Conservation (phyloP, 805 yeast species). For the Yamadazyma insecticola region DNA sequence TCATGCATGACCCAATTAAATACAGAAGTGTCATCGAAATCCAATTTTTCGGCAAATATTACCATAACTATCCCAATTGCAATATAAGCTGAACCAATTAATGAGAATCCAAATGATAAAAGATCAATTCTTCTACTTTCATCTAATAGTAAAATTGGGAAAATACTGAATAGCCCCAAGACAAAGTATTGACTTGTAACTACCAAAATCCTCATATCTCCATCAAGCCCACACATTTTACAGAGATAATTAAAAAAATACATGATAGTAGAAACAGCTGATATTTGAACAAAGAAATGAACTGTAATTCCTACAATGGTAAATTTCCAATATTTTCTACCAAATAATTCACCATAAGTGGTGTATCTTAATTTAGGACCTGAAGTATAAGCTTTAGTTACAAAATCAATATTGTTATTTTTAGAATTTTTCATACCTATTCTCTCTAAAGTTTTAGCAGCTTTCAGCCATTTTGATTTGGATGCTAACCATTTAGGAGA, state of each 20-base stretch:
- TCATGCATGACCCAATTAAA: conserved; percentile 10
- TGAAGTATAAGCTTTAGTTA: conserved; percentile 21
- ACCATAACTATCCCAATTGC: conserved; percentile 34
- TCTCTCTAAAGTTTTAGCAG: conserved; percentile 19
- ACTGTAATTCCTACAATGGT: conserved; percentile 32
- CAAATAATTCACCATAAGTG: conserved; percentile 28
- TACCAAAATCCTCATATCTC: conserved; percentile 23
- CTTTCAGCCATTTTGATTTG: conserved; percentile 30
- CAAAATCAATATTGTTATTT: conserved; percentile 14
- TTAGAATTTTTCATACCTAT: conserved; percentile 5
- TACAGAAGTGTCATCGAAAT: conserved; percentile 4
- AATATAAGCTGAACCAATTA: conserved; percentile 31
- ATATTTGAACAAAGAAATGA: conserved; percentile 42
- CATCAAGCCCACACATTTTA: conserved; percentile 42
- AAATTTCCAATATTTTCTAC: conserved; percentile 26
- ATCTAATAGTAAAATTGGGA: conserved; percentile 43
- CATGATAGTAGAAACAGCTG: conserved; percentile 41
- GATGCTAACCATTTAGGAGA: conserved; percentile 28
- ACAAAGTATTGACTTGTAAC: conserved; percentile 36
- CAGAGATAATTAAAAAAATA: conserved; percentile 44
- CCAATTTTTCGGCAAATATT: conserved; percentile 13
- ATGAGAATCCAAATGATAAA: conserved; percentile 38
- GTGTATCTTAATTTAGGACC: conserved; percentile 16
- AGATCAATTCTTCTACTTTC: conserved; percentile 44
- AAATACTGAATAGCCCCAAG: conserved; percentile 34